Evolutionary conservation across 192 early-diverging fungal genomes (phyloP), one percentile per base, ranked within the genome.

Genomic region (Obelidium mucronatum): DNA sequence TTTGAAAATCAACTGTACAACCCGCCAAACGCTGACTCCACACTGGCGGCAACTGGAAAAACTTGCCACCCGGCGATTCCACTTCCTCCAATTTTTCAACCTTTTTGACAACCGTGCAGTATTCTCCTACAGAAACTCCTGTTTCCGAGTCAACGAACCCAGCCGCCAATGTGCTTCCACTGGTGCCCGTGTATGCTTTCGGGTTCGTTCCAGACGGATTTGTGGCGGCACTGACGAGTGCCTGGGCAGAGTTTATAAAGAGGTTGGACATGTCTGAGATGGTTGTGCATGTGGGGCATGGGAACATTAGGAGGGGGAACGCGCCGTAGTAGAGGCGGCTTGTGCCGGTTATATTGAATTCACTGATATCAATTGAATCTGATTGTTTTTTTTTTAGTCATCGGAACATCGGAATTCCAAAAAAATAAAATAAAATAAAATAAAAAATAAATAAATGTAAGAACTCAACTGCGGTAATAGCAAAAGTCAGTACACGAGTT

Each of bases 401-500:
- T 24, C 0, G 44, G 8, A 24, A 39, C 0, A 17, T 37, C 19
- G 31, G 1, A 37, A 17, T 30, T 60, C 58, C 33, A 64, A 31
- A 64, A 64, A 40, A 40, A n/a, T n/a, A 61, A 1, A 22, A 61
- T 13, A 61, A 61, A 26, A 61, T 15, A n/a, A n/a, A n/a, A n/a
- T n/a, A n/a, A n/a, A n/a, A n/a, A n/a, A n/a, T n/a, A n/a, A n/a
- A n/a, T n/a, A n/a, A n/a, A n/a, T n/a, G n/a, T n/a, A n/a, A n/a
- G n/a, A n/a, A n/a, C n/a, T 30, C 26, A 28, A 67, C 66, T 67
- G n/a, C 66, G 11, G 40, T 74, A 74, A 40, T 74, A 74, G 42
- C 72, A 74, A 62, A 74, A 74, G 34, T 74, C 72, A 30, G 56
- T 48, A 40, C 72, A 74, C 3, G 59, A 62, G 13, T 48, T 63